A percentile compares a stretch with the other conserved stretches of the same genome.
Conservation (phyloP, 176 grass and related monocot genomes). For the Saccharum officinarum region DNA sequence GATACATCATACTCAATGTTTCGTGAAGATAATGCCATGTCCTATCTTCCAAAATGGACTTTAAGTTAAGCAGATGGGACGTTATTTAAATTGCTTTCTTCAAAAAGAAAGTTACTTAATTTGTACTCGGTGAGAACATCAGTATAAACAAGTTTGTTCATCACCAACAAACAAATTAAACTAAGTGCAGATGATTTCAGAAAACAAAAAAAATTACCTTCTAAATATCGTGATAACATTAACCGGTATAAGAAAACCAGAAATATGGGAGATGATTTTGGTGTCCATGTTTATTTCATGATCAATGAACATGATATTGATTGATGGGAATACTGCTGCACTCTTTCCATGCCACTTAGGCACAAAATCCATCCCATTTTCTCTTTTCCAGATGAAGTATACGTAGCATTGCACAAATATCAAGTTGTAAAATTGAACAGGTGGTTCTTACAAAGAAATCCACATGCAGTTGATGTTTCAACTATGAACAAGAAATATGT, state of each 20-base stretch:
- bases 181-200: background rate
- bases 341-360: background rate
- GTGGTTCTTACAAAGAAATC: background rate
- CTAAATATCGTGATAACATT: background rate
- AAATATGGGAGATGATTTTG: background rate
- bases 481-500: background rate
- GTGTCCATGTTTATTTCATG: background rate
- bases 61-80: background rate
- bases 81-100: background rate
- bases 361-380: background rate
- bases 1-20: background rate
- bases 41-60: background rate
- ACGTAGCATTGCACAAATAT: conserved; percentile 14
- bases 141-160: background rate
- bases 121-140: background rate
- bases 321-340: background rate
- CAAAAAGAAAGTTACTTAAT: background rate
- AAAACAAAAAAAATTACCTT: background rate
- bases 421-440: background rate
- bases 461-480: conserved; percentile 2
- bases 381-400: background rate
- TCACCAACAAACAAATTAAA: conserved; percentile 8
- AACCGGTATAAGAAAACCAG: background rate
- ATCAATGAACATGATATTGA: background rate
- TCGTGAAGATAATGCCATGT: background rate